Conservation (phyloP, 2,329 filamentous ascomycete species). For the Beauveria sp. region DNA sequence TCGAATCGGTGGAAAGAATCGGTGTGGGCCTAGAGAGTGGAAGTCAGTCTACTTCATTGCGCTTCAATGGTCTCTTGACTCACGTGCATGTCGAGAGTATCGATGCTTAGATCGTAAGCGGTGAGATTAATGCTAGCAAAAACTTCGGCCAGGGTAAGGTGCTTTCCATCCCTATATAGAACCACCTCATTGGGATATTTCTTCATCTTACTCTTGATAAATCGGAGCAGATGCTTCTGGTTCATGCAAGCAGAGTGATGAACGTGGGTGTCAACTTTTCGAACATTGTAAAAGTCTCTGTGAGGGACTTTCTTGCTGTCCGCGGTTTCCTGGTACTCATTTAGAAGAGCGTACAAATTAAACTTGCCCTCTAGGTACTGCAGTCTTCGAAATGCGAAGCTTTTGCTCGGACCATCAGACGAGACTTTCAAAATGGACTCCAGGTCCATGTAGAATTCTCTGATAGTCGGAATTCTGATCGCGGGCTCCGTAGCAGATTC, state of each 20-base stretch:
- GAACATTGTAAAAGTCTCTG: conserved; percentile 97
- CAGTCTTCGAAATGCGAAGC: conserved; percentile 87
- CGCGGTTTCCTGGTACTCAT: conserved; percentile 96
- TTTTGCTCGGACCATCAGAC: conserved; percentile 92
- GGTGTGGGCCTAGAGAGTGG: conserved; percentile 64
- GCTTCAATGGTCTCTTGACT: conserved; percentile 28
- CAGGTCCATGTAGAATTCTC: conserved; percentile 93
- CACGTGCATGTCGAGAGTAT: conserved; percentile 97
- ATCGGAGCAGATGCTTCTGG: conserved; percentile 93
- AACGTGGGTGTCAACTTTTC: conserved; percentile 98
- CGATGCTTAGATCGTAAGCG: conserved; percentile 94
- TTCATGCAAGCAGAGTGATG: conserved; percentile 99
- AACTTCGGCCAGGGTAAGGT: conserved; percentile 84
- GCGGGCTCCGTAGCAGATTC: conserved; percentile 58
- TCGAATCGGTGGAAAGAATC: conserved; percentile 98
- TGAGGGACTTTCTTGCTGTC: conserved; percentile 97
- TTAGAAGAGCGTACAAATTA: conserved; percentile 85
- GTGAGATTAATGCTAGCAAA: conserved; percentile 97
- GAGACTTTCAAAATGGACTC: conserved; percentile 83
- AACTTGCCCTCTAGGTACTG: conserved; percentile 97
- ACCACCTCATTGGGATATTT: conserved; percentile 93
- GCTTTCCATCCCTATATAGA: conserved; percentile 82
- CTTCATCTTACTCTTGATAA: conserved; percentile 99
- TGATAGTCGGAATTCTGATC: conserved; percentile 79
- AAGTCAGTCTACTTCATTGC: neutral